Percentiles rank a stretch among this genome's conserved stretches.
Conservation (phyloP, 1,284 basidiomycete genomes). For the Gomphus bonarii region DNA sequence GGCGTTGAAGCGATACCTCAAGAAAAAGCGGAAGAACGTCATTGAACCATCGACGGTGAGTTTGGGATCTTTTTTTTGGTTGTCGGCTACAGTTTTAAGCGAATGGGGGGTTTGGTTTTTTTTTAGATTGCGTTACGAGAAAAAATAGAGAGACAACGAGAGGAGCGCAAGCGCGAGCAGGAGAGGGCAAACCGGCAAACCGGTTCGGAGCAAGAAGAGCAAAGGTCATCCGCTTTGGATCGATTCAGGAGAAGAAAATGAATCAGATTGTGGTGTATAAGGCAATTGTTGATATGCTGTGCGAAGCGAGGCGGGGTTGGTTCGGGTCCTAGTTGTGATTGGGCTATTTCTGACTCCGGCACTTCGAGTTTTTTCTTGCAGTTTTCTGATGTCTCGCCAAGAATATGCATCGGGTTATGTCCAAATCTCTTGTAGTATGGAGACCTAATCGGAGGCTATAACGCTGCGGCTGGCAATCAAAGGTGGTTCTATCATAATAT, state of each 20-base stretch:
- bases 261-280: not conserved
- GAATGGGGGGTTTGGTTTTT: not conserved
- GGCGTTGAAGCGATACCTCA: conserved; percentile 38
- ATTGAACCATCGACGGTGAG: conserved; percentile 78
- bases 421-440: too few species aligned
- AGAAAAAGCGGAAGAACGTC: conserved; percentile 89
- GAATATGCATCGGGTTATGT: too few species aligned
- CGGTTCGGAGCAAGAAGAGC: conserved; percentile 18
- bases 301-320: too few species aligned
- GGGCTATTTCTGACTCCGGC: too few species aligned
- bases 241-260: conserved; percentile 36
- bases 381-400: too few species aligned
- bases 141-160: conserved; percentile 56
- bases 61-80: conserved; percentile 15
- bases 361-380: too few species aligned
- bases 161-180: conserved; percentile 38
- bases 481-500: too few species aligned
- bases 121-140: conserved; percentile 53
- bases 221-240: conserved; percentile 49
- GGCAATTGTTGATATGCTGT: too few species aligned
- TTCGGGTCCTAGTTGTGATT: too few species aligned
- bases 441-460: too few species aligned
- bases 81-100: conserved; percentile 3
- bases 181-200: conserved; percentile 26
- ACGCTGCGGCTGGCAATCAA: too few species aligned